Evolutionary conservation across 2,329 filamentous ascomycete genomes (phyloP).

Genomic region (Paracoccidioides brasiliensis): DNA sequence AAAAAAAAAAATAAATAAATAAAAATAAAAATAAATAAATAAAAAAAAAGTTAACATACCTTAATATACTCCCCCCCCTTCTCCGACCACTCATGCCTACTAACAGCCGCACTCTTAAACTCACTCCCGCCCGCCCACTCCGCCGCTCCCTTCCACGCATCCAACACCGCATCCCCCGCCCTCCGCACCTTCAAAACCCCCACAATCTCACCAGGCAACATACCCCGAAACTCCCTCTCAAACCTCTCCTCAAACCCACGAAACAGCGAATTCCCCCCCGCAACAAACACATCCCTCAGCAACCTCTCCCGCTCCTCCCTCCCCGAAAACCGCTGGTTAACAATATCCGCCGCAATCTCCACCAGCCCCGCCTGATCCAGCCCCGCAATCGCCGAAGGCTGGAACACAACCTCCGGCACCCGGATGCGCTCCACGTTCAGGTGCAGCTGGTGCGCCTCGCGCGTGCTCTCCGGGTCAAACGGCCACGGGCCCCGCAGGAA

Average conservation of each 20-base stretch:
- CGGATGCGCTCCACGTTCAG: conserved; percentile 94
- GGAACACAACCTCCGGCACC: conserved; percentile 85
- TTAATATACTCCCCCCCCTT: conserved; percentile 92
- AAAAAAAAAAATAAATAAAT: neutral
- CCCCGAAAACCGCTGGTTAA: conserved; percentile 61
- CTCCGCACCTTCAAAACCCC: conserved; percentile 55
- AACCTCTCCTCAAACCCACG: conserved; percentile 74
- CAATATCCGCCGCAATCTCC: conserved; percentile 81
- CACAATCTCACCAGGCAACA: conserved; percentile 50
- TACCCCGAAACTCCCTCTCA: conserved; percentile 54
- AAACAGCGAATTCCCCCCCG: conserved; percentile 85
- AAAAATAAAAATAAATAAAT: neutral
- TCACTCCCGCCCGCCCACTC: conserved; percentile 54
- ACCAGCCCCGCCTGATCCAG: conserved; percentile 87
- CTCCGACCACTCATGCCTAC: conserved; percentile 72
- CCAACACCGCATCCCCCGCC: conserved; percentile 63
- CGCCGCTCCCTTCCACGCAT: conserved; percentile 90
- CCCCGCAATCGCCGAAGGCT: conserved; percentile 70
- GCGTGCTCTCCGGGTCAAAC: conserved; percentile 66
- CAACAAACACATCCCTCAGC: conserved; percentile 78
- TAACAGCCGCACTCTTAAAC: conserved; percentile 51
- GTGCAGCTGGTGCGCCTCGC: conserved; percentile 76
- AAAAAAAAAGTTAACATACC: conserved; percentile 26
- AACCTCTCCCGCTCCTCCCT: conserved; percentile 51
- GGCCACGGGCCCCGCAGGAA: conserved; percentile 81